Conservation (phyloP, 306 rosid genomes). For the Trifolium subterraneum region DNA sequence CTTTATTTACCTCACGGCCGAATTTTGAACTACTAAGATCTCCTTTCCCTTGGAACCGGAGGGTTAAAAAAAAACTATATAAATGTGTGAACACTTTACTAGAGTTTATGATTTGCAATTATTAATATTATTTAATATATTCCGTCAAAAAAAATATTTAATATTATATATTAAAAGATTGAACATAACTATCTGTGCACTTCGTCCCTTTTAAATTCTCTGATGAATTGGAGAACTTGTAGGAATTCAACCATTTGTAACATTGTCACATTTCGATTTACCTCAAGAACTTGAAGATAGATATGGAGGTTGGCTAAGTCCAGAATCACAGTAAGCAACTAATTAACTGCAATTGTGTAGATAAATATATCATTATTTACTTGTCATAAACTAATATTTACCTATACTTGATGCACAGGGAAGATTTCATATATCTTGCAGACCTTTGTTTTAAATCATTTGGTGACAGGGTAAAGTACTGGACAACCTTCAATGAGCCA, state of each 20-base stretch:
- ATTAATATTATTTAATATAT: too few relatives aligned
- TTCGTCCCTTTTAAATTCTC: not conserved
- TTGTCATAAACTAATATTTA: not conserved
- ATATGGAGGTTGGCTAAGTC: conserved; percentile 53
- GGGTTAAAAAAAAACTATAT: too few relatives aligned
- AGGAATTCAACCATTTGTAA: conserved; percentile 55
- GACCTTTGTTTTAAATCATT: conserved; percentile 44
- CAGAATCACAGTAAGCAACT: conserved; percentile 41
- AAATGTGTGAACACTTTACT: too few relatives aligned
- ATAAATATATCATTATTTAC: not conserved
- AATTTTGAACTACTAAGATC: too few relatives aligned
- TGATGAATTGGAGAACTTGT: not conserved
- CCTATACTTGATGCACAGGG: conserved; percentile 39
- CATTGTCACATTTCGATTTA: conserved; percentile 45
- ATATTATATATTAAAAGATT: too few relatives aligned
- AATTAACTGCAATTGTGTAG: not conserved
- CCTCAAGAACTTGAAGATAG: conserved; percentile 50
- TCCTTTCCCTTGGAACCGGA: too few relatives aligned
- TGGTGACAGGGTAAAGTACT: conserved; percentile 56
- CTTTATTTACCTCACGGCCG: too few relatives aligned
- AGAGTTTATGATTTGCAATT: too few relatives aligned
- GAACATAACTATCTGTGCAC: not conserved
- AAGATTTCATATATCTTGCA: conserved; percentile 41
- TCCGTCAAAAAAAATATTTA: too few relatives aligned
- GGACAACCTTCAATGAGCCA: conserved; percentile 58